These are phyloP conservation scores for Nakazawaea siamensis DNA, from an alignment of 805 yeast genomes.

Conservation along the genomic window DNA sequence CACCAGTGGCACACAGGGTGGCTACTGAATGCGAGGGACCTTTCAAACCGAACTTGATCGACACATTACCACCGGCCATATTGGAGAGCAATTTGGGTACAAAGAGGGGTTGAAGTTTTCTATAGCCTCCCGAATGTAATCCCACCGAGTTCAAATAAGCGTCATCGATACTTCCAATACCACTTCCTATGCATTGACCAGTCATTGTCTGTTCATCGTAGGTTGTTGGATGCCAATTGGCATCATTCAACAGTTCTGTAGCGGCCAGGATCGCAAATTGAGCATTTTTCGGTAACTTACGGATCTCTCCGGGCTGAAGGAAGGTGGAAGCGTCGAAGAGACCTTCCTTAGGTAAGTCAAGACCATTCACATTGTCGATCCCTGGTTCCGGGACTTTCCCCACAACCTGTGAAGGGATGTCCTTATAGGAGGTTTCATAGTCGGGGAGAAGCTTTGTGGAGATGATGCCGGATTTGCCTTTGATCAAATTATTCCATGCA, in stretches of 20 bases:
- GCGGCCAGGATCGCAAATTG: conserved; percentile 78
- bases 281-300: conserved; percentile 63
- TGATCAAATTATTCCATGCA: conserved; percentile 47
- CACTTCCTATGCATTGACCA: conserved; percentile 89
- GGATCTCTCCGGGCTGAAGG: conserved; percentile 36
- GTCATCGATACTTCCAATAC: conserved; percentile 83
- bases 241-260: conserved; percentile 65
- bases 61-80: conserved; percentile 91
- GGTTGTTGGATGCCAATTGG: conserved; percentile 39
- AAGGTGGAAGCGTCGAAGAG: conserved; percentile 32
- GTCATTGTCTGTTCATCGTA: conserved; percentile 28
- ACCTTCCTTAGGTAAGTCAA: conserved; percentile 32
- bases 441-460: conserved; percentile 40
- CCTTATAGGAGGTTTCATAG: conserved; percentile 33
- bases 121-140: conserved; percentile 43
- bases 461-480: conserved; percentile 48
- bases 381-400: conserved; percentile 54
- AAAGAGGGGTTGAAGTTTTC: conserved; percentile 75
- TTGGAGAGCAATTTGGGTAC: conserved; percentile 78
- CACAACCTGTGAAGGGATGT: conserved; percentile 64
- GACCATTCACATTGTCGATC: conserved; percentile 3
- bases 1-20: conserved; percentile 97
- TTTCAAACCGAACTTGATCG: conserved; percentile 64
- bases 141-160: conserved; percentile 53
- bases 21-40: conserved; percentile 88